phyloP scores from a whole-genome alignment of 768 basidiomycete species.

The Amyloporia xantha region DNA sequence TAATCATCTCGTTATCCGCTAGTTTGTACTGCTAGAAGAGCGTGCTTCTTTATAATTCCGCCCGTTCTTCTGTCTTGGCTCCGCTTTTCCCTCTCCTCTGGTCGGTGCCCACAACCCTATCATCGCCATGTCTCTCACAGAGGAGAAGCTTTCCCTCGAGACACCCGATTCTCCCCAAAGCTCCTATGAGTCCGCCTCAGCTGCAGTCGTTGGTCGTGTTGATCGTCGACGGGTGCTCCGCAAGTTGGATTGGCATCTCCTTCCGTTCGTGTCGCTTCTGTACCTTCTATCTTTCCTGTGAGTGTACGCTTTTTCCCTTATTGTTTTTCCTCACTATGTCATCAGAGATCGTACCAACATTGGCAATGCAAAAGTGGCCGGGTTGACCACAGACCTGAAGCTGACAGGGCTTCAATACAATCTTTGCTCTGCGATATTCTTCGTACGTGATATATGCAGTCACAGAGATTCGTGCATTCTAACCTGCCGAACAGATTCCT shows the following conservation, averaged over 20 bases:
- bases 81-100: too few relatives aligned
- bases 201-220: too few relatives aligned
- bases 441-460: neutral
- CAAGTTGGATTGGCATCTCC: slow-evolving; percentile 9
- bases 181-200: neutral
- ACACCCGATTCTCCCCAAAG: too few relatives aligned
- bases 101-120: too few relatives aligned
- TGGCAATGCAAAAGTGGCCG: slow-evolving; percentile 8
- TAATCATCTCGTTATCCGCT: too few relatives aligned
- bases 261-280: slow-evolving; percentile 5
- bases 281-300: slow-evolving; percentile 11
- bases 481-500: slow-evolving; percentile 1
- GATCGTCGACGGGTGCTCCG: slow-evolving; percentile 1
- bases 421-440: slow-evolving; percentile 6
- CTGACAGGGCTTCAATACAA: slow-evolving; percentile 8
- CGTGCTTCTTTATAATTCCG: too few relatives aligned
- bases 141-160: neutral
- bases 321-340: neutral
- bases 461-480: neutral
- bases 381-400: slow-evolving; percentile 4
- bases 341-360: slow-evolving; percentile 5
- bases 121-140: neutral
- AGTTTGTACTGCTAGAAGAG: too few relatives aligned
- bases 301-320: neutral
- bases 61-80: too few relatives aligned